Percentiles rank a stretch among this genome's conserved stretches.
Evolutionary conservation across 2,329 filamentous ascomycete species (phyloP).

Genomic region (Emmonsiellopsis sp.): DNA sequence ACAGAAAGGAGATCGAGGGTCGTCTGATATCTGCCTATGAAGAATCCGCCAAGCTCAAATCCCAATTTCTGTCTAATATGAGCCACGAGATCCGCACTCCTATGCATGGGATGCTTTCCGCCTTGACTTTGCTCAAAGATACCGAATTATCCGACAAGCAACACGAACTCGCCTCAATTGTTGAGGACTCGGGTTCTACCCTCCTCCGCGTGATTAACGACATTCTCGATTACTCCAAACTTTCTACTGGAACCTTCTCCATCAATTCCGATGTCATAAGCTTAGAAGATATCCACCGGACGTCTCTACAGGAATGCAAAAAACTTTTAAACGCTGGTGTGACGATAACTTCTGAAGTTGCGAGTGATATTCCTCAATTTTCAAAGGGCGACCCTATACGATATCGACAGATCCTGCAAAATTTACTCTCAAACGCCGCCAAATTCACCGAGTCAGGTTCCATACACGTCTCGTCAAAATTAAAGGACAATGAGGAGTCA

Average conservation of each 20-base stretch:
- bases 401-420: slow-evolving; percentile 55
- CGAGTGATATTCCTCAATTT: slow-evolving; percentile 40
- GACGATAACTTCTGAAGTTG: slow-evolving; percentile 36
- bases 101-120: slow-evolving; percentile 55
- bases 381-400: slow-evolving; percentile 50
- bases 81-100: slow-evolving; percentile 57
- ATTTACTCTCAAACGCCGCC: slow-evolving; percentile 51
- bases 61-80: slow-evolving; percentile 55
- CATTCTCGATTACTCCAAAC: slow-evolving; percentile 58
- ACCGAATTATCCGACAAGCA: slow-evolving; percentile 46
- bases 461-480: slow-evolving; percentile 37
- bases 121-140: slow-evolving; percentile 49
- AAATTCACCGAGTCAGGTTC: slow-evolving; percentile 54
- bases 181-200: slow-evolving; percentile 51
- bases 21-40: slow-evolving; percentile 50
- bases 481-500: slow-evolving; percentile 34
- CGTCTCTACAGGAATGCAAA: slow-evolving; percentile 44
- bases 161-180: slow-evolving; percentile 47
- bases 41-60: slow-evolving; percentile 55
- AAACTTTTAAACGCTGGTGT: slow-evolving; percentile 40
- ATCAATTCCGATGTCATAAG: slow-evolving; percentile 46
- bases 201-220: slow-evolving; percentile 56
- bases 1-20: slow-evolving; percentile 47
- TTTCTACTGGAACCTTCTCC: slow-evolving; percentile 51
- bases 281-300: slow-evolving; percentile 36